Conservation (phyloP, 768 basidiomycete genomes). For the Macrolepiota fuliginosa region DNA sequence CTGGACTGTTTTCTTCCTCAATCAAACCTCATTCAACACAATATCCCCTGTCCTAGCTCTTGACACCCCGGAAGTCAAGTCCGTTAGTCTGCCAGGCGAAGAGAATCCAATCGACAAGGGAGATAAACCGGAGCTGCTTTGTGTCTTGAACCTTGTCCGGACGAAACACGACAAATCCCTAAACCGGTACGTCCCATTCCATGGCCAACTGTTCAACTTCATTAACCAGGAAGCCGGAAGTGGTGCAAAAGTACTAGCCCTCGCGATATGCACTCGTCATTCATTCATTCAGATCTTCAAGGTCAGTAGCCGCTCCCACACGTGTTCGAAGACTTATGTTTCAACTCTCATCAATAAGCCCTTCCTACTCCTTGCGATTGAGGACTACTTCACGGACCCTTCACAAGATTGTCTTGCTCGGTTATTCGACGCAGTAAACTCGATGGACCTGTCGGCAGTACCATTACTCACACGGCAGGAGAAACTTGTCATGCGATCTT, state of each 20-base stretch:
- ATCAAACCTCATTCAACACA: conserved; percentile 87
- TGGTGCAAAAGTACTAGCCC: conserved; percentile 91
- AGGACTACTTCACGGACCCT: conserved; percentile 90
- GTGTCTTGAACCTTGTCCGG: conserved; percentile 87
- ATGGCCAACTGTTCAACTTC: background rate
- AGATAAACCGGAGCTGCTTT: conserved; percentile 60
- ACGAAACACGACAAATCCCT: conserved; percentile 88
- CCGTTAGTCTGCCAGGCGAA: conserved; percentile 34
- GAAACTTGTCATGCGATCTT: conserved; percentile 84
- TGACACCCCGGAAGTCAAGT: conserved; percentile 49
- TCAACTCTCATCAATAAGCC: conserved; percentile 52
- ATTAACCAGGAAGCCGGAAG: conserved; percentile 33
- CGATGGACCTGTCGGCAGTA: conserved; percentile 80
- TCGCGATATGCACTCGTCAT: conserved; percentile 91
- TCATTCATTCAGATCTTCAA: conserved; percentile 97
- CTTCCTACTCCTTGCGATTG: conserved; percentile 87
- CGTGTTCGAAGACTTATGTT: conserved; percentile 2
- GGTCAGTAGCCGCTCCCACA: conserved; percentile 36
- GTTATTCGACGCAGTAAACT: conserved; percentile 91
- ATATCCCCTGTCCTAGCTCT: conserved; percentile 80
- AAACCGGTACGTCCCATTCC: conserved; percentile 52
- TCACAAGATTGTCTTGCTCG: conserved; percentile 88
- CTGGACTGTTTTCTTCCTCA: conserved; percentile 98
- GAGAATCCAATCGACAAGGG: conserved; percentile 20
- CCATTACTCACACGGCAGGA: conserved; percentile 80